Evolutionary conservation across 2,329 filamentous ascomycete genomes (phyloP), one percentile per base, ranked within the genome.

Genomic region (Trichophyton equinum): DNA sequence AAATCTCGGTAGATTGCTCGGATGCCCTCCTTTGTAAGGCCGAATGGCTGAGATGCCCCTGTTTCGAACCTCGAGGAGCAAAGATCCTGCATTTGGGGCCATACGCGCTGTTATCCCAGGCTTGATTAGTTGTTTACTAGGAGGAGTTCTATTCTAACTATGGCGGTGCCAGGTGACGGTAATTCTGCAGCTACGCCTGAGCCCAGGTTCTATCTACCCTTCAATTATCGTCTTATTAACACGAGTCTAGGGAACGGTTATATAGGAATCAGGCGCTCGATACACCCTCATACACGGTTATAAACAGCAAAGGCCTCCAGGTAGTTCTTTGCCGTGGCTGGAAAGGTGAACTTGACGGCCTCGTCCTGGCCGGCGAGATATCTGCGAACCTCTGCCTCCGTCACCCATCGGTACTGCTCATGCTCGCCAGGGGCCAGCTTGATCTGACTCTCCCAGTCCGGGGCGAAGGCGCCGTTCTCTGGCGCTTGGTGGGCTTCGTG

Each of bases 341-440:
- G 51, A 20, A 55, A 55, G 0, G 51, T 55, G 51, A 55, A 20
- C 13, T 55, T 55, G 51, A 38, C 11, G 33, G 33, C 27, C 51
- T 55, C 51, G 1, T 55, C 27, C 51, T 55, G 5, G 15, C 51
- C 51, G n/a, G 27, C 30, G n/a, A 36, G 27, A 36, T 55, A 55
- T 9, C 30, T 55, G 7, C 5, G 3, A 9, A 57, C 20, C 18
- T 59, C 40, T 20, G 7, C 40, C 57, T 49, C 42, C 25, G 57
- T 59, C 57, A 49, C 57, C 57, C 57, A 59, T 49, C 18, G 27
- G 47, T 59, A 59, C 40, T 46, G 18, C 20, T 38, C 33, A 56
- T 60, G 58, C n/a, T 56, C 58, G 30, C 20, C n/a, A 4, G 58
- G 58, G 5, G 18, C 27, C 4, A 60, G 18, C 18, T 60, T 53